Evolutionary conservation across 2,329 filamentous ascomycete species (phyloP).

Genomic region (Chrysosporium queenslandicum): DNA sequence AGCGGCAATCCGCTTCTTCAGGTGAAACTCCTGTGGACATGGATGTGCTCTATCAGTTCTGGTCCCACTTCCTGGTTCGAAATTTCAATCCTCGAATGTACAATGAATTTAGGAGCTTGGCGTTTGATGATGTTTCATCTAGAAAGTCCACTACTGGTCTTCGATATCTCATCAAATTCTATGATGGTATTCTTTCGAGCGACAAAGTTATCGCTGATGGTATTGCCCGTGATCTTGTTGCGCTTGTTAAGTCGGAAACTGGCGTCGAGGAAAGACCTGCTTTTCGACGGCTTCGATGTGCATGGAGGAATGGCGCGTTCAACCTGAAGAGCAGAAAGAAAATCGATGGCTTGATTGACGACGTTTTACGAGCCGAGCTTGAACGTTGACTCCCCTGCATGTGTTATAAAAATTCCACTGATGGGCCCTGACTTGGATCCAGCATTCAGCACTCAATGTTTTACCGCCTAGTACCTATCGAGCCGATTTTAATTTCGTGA

Average conservation of each 20-base stretch:
- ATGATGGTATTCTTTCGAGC: slow-evolving; percentile 48
- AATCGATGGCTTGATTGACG: slow-evolving; percentile 44
- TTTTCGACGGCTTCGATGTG: slow-evolving; percentile 44
- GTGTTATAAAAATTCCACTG: background rate
- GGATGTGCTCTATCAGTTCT: slow-evolving; percentile 62
- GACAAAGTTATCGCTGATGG: slow-evolving; percentile 38
- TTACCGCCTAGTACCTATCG: background rate
- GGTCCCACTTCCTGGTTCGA: slow-evolving; percentile 60
- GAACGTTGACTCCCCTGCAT: slow-evolving; percentile 31
- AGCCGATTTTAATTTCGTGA: background rate
- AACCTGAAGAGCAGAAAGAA: slow-evolving; percentile 49
- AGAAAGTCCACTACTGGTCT: slow-evolving; percentile 48
- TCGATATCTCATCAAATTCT: slow-evolving; percentile 55
- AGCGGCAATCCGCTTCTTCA: slow-evolving; percentile 38
- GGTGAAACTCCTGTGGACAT: slow-evolving; percentile 36
- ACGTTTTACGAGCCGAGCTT: slow-evolving; percentile 44
- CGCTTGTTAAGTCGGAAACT: slow-evolving; percentile 44
- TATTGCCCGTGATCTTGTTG: slow-evolving; percentile 47
- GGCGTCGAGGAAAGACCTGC: slow-evolving; percentile 34
- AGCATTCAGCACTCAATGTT: background rate
- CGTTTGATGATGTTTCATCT: slow-evolving; percentile 52
- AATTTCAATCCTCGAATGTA: slow-evolving; percentile 70
- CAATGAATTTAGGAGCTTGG: slow-evolving; percentile 58
- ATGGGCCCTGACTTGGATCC: background rate
- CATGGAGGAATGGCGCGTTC: slow-evolving; percentile 46